Base-by-base conservation (phyloP, 345 rosid genomes). In the Hibiscus tridactylites region DNA sequence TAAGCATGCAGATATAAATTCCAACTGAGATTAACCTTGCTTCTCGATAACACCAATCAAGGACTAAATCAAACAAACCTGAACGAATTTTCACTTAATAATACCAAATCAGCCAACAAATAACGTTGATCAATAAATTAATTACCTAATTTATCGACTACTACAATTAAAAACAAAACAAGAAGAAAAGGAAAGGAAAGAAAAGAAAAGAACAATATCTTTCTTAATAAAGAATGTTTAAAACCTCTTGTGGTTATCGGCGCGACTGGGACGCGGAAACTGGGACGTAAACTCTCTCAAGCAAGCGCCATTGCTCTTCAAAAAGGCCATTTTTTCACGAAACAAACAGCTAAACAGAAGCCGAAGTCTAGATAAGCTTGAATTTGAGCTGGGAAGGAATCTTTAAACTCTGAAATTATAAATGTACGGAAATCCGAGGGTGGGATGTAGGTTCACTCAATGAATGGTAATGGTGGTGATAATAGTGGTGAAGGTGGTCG, bases 221-320 rank as follows among this genome's bases (percentile, higher is more conserved):
- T 29, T 9, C 2, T 19, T n/a, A 24, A 15, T 9, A n/a, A 10
- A 15, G 52, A 53, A 28, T 33, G 2, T 31, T 37, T 3, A 42
- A 63, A 52, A 88, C 91, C 96, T 87, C 71, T 81, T 83, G 74
- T 47, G 46, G 79, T 35, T 19, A 10, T 78, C 71, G 17, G 73
- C 10, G 8, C 56, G 73, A 83, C 52, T 74, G 11, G 84, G 79
- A 12, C 78, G 78, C 39, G 80, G 74, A 19, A 81, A 61, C 59
- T 75, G 86, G 75, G 77, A 78, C 13, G 70, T 60, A 5, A 78
- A 68, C 10, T 82, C 88, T 62, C 75, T 68, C 75, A 80, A 75
- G 84, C 78, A 79, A 73, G 79, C 21, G 61, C 84, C 67, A 72
- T 31, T 78, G 74, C 82, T 37, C 78, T 74, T 83, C 80, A 88